Conservation (phyloP, 176 grass and related monocot genomes). For the Oryza glumipatula region DNA sequence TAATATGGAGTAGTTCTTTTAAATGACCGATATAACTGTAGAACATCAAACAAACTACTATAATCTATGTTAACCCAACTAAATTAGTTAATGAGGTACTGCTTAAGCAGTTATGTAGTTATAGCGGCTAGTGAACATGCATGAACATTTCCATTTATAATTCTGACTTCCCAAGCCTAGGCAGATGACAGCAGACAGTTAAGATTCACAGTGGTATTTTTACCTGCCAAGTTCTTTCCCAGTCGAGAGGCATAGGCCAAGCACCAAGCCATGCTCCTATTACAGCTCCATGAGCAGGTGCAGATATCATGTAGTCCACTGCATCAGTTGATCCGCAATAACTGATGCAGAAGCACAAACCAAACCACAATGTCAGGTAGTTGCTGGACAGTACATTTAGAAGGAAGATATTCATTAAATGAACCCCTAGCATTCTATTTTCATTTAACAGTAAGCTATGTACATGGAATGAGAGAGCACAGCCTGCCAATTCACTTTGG, state of each 20-base stretch:
- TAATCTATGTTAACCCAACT: too few relatives aligned
- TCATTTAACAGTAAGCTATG: constrained; percentile 13
- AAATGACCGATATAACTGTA: background rate
- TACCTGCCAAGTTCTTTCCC: constrained; percentile 97
- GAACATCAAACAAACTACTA: background rate
- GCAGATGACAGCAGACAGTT: background rate
- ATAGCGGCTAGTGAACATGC: background rate
- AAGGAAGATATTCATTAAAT: background rate
- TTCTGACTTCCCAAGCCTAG: background rate
- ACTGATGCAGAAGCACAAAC: constrained; percentile 39
- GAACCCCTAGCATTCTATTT: background rate
- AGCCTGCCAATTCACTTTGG: constrained; percentile 73
- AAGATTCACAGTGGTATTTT: constrained; percentile 2
- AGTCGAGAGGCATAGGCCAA: constrained; percentile 98
- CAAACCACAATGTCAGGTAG: background rate
- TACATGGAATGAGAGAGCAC: constrained; percentile 78
- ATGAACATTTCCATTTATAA: background rate
- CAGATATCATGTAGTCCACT: constrained; percentile 70
- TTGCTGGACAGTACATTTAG: background rate
- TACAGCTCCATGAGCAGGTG: constrained; percentile 84
- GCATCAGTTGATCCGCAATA: constrained; percentile 54
- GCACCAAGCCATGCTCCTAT: constrained; percentile 91
- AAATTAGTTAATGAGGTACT: background rate
- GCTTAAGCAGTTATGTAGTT: background rate
- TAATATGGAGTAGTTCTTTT: background rate